These are phyloP conservation scores for Globisporangium radiosum DNA, from an alignment of 352 stramenopile species.

Conservation along the genomic window DNA sequence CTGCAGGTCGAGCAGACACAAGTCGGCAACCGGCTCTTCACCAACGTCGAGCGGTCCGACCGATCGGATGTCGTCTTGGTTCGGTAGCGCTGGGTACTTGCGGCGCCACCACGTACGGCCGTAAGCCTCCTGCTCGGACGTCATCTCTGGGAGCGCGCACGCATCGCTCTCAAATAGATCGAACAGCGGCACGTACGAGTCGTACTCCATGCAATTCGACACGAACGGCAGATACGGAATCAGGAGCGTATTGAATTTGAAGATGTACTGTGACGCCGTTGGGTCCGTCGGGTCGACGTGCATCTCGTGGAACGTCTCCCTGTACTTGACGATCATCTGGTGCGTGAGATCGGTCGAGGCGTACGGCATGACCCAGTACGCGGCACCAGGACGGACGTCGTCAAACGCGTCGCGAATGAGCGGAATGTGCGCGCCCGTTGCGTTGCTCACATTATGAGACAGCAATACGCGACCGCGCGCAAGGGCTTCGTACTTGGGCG, in stretches of 20 bases:
- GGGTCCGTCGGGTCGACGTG: constrained; percentile 44
- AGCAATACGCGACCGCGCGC: constrained; percentile 92
- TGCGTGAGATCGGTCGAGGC: constrained; percentile 69
- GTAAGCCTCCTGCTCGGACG: constrained; percentile 54
- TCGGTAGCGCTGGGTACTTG: constrained; percentile 79
- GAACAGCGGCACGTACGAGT: constrained; percentile 93
- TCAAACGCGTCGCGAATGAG: constrained; percentile 71
- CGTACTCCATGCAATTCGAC: constrained; percentile 94
- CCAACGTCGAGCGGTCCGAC: constrained; percentile 87
- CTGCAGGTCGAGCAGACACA: constrained; percentile 84
- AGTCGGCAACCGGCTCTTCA: constrained; percentile 87
- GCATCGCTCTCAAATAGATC: constrained; percentile 89
- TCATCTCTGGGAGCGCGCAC: constrained; percentile 85
- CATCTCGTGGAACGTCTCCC: constrained; percentile 94
- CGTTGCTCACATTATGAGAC: constrained; percentile 87
- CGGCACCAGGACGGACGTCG: constrained; percentile 41
- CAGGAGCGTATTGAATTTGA: constrained; percentile 78
- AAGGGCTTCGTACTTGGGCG: constrained; percentile 90
- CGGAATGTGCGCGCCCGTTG: constrained; percentile 46
- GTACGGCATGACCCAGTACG: constrained; percentile 73
- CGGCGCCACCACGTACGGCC: constrained; percentile 70
- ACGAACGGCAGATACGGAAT: constrained; percentile 96
- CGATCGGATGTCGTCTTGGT: constrained; percentile 92
- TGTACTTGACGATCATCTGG: constrained; percentile 89
- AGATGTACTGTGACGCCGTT: constrained; percentile 42